Percentiles rank a stretch among this genome's conserved stretches.
Conservation (phyloP, 1,284 basidiomycete species). For the Puccinia coronata region DNA sequence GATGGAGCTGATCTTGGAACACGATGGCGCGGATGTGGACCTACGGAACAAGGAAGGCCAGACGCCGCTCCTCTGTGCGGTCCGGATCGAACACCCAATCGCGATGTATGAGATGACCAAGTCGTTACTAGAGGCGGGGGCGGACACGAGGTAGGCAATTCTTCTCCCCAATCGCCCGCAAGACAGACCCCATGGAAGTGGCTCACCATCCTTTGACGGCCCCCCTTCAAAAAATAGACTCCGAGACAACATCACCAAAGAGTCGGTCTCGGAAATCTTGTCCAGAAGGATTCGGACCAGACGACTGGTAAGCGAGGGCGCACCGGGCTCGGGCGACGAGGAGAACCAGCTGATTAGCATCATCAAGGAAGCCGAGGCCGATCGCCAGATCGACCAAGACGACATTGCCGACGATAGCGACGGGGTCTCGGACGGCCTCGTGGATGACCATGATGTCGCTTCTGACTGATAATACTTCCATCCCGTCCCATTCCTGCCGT, state of each 20-base stretch:
- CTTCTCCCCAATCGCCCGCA: neutral
- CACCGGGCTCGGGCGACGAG: constrained; percentile 3
- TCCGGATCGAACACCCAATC: constrained; percentile 14
- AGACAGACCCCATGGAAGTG: neutral
- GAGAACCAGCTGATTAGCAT: neutral
- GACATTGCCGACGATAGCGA: constrained; percentile 30
- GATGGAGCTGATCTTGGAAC: constrained; percentile 45
- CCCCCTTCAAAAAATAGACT: neutral
- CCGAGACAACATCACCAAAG: constrained; percentile 1
- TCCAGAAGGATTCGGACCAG: neutral
- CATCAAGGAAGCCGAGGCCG: constrained; percentile 21
- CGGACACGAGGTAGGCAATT: constrained; percentile 27
- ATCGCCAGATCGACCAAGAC: constrained; percentile 10
- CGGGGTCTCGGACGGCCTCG: neutral
- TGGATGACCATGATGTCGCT: constrained; percentile 17
- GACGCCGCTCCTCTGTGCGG: constrained; percentile 32
- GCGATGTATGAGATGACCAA: constrained; percentile 15
- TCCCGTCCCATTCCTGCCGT: neutral
- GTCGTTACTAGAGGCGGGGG: constrained; percentile 42
- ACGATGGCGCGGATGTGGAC: constrained; percentile 45
- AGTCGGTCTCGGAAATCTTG: constrained; percentile 15
- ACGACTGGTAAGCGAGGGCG: neutral
- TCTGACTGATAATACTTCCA: neutral
- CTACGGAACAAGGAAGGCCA: constrained; percentile 26
- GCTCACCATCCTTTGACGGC: no score